Evolutionary conservation across 441 rosid genomes (phyloP).

Genomic region (Aleurites moluccanus): DNA sequence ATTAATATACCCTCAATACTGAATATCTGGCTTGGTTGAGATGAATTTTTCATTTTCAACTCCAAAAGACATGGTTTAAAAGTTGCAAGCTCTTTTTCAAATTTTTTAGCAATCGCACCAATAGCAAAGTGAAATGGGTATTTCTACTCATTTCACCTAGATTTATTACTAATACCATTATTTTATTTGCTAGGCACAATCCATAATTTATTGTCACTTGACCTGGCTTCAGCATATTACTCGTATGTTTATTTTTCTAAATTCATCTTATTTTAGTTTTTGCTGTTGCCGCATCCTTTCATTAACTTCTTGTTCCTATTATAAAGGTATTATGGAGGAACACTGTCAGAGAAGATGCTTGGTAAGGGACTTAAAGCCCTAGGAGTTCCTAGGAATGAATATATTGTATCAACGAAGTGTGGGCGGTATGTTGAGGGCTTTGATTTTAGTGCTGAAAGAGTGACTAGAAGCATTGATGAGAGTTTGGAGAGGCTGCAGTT

Average conservation of each 20-base stretch:
- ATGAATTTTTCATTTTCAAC: too few species aligned
- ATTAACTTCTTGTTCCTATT: background rate
- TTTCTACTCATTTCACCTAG: too few species aligned
- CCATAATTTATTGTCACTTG: too few species aligned
- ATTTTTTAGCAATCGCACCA: too few species aligned
- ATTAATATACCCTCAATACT: background rate
- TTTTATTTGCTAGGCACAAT: background rate
- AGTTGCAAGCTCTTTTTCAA: too few species aligned
- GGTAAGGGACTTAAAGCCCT: conserved; percentile 81
- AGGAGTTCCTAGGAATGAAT: conserved; percentile 67
- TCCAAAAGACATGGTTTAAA: too few species aligned
- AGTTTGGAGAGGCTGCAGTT: conserved; percentile 82
- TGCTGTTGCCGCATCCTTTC: background rate
- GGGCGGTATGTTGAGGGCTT: conserved; percentile 79
- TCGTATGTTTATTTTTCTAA: background rate
- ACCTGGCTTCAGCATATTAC: too few species aligned
- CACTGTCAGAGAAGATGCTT: conserved; percentile 88
- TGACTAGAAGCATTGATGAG: conserved; percentile 79
- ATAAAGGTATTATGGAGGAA: conserved; percentile 80
- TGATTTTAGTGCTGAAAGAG: conserved; percentile 94
- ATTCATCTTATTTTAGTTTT: background rate
- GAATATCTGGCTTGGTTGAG: background rate
- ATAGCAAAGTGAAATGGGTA: too few species aligned
- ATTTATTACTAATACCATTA: background rate
- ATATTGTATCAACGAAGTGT: conserved; percentile 84